Evolutionary conservation across 495 filamentous ascomycete genomes (phyloP), one percentile per base, ranked within the genome.

Genomic region (Penicillium flavigenum): DNA sequence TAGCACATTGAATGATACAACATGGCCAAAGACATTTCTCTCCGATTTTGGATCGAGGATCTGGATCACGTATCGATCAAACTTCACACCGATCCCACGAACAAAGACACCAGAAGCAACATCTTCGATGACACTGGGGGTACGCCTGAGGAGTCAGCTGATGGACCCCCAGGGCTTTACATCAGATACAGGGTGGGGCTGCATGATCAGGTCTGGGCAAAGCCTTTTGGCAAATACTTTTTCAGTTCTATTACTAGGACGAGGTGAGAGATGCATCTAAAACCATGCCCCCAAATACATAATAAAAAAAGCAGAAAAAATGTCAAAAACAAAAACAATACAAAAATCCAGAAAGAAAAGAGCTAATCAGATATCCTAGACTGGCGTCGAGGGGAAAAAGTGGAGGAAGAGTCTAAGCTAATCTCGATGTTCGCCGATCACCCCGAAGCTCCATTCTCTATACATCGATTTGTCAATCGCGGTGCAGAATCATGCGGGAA

Each of bases 181-280:
- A 20, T 93, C 90, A 2, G 95, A 99, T 72, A 90, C 90, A 0
- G 94, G 94, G 34, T 99, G 95, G 92, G 95, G 95, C 1, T 99
- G 95, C 66, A 99, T 99, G 95, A 98, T 99, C 61, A 81, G 95
- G 63, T 96, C 93, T 0, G 95, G 94, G 11, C 95, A 99, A 74
- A 90, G 90, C 63, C 77, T 99, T 16, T 76, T 99, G 32, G 94
- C 92, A 36, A 98, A 98, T 68, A 81, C 93, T 5, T 74, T 98
- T 53, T 68, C 80, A 11, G 81, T 88, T 22, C 72, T 92, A 38
- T 77, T 77, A 47, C 75, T 96, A 31, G 94, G 94, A 5, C 85
- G 94, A 81, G 89, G 91, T 91, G 5, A 49, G 11, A 36, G 36
- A 44, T 14, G 5, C 34, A 8, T n/a, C 16, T 3, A 7, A 38